Evolutionary conservation across 148 eudicot genomes (phyloP), one percentile per base, ranked within the genome.

Genomic region (Limonium bicolor): DNA sequence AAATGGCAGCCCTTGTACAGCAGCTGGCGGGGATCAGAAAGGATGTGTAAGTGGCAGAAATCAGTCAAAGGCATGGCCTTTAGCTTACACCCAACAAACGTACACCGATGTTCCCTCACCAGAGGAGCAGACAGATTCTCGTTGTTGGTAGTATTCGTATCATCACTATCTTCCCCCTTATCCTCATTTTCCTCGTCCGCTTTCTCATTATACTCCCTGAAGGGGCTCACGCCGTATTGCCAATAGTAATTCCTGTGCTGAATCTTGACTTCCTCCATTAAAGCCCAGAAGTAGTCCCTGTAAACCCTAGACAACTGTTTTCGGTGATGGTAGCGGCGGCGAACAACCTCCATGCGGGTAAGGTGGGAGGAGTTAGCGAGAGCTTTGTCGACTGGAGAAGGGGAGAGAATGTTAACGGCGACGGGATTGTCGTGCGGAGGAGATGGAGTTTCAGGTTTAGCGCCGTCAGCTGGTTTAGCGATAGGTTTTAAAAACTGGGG

Each of bases 31-130:
- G 74, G 59, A 36, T 77, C 84, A 29, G 70, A 62, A 3, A 77
- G 49, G 6, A 77, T 77, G 51, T 77, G 84, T 39, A 65, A 24
- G 39, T 60, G 59, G 20, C 84, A 77, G 35, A 65, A 72, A 20
- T 39, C 58, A 1, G 84, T 77, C 36, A 77, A 48, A 2, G 78
- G 67, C 84, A 77, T 77, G 0, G 79, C 79, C 67, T 77, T 77
- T 36, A 54, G 32, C 50, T 55, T 56, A 48, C 79, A 77, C 19
- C 67, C 69, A 0, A 69, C 34, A 31, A 53, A 66, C 15, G 55
- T 50, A 48, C 84, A 77, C 26, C 23, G 53, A 43, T 52, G 27
- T 38, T 18, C 45, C 27, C n/a, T 34, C 42, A n/a, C 27, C 29
- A 16, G 15, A 11, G 43, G 22, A 32, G 12, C 11, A 20, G 39